Percentiles rank a stretch among this genome's conserved stretches.
Conservation (phyloP, 1,284 basidiomycete genomes). For the Cryptococcus floricola region DNA sequence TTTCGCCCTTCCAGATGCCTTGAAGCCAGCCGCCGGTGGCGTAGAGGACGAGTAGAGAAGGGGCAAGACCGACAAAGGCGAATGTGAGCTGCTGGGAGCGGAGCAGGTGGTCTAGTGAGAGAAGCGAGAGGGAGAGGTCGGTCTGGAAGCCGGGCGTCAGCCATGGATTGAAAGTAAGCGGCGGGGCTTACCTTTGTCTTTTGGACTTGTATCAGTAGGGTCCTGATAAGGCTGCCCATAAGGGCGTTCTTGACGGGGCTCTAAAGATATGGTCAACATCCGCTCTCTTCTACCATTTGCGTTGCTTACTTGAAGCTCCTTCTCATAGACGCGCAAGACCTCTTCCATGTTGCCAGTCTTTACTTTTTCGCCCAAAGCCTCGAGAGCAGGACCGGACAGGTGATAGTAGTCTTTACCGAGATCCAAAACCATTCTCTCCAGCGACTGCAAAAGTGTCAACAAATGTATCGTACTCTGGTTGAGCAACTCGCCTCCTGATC, state of each 20-base stretch:
- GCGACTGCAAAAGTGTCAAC: slow-evolving; percentile 56
- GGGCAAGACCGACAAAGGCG: slow-evolving; percentile 93
- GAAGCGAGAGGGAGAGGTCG: slow-evolving; percentile 82
- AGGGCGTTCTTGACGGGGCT: slow-evolving; percentile 76
- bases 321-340: slow-evolving; percentile 84
- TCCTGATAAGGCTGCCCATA: slow-evolving; percentile 75
- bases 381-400: slow-evolving; percentile 58
- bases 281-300: neutral
- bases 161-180: neutral
- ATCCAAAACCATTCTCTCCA: slow-evolving; percentile 87
- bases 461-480: neutral
- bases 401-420: slow-evolving; percentile 71
- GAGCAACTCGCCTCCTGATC: slow-evolving; percentile 38
- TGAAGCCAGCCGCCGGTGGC: slow-evolving; percentile 58
- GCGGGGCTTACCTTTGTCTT: slow-evolving; percentile 75
- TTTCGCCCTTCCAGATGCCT: slow-evolving; percentile 52
- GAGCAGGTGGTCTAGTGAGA: slow-evolving; percentile 80
- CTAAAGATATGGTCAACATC: slow-evolving; percentile 22
- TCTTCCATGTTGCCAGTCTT: slow-evolving; percentile 79
- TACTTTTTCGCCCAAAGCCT: slow-evolving; percentile 63
- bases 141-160: slow-evolving; percentile 54
- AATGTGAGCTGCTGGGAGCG: slow-evolving; percentile 95
- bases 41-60: slow-evolving; percentile 78
- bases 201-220: slow-evolving; percentile 88
- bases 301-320: slow-evolving; percentile 67